Evolutionary conservation across 1,284 basidiomycete genomes (phyloP), one percentile per base, ranked within the genome.

Genomic region (Chondrostereum purpureum): DNA sequence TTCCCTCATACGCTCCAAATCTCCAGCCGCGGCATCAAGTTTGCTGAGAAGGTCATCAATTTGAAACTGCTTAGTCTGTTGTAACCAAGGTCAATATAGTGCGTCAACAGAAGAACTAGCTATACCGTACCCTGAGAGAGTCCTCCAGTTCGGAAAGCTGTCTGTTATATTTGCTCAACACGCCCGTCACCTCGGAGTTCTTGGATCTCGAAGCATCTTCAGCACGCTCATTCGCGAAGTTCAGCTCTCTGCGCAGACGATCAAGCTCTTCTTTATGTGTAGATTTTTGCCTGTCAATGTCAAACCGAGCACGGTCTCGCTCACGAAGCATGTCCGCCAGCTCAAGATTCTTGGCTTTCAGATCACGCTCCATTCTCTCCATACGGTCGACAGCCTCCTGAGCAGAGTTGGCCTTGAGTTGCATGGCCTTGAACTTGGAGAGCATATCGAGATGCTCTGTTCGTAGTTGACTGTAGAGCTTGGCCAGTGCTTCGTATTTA

Each of bases 321-420:
- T 99, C 96, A 44, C 95, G 82, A 56, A 99, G 89, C 96, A 99
- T 99, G 62, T 99, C 96, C 20, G 95, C 95, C 23, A 99, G 73
- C 65, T 99, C 96, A 46, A 99, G 69, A 62, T 98, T 99, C 79
- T 99, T 99, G 34, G 92, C 77, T 71, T 99, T 99, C 58, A 98
- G 75, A 63, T 99, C 96, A 27, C 94, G 76, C 64, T 99, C 96
- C 94, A 99, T 99, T 49, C 94, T 77, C 66, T 99, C 96, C 93
- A 99, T 98, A 58, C 86, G 87, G 66, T 99, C 95, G 43, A 99
- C 88, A n/a, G 95, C 92, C 67, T 99, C 96, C 64, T 98, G 95
- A 0, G 96, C 94, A 44, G 93, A 97, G 63, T 94, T 96, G 16
- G 96, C 96, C 67, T 97, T 98, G 57, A 99, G 80, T 63, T 99